phyloP scores from a whole-genome alignment of 129 eudicot genomes.

The Silybum marianum region DNA sequence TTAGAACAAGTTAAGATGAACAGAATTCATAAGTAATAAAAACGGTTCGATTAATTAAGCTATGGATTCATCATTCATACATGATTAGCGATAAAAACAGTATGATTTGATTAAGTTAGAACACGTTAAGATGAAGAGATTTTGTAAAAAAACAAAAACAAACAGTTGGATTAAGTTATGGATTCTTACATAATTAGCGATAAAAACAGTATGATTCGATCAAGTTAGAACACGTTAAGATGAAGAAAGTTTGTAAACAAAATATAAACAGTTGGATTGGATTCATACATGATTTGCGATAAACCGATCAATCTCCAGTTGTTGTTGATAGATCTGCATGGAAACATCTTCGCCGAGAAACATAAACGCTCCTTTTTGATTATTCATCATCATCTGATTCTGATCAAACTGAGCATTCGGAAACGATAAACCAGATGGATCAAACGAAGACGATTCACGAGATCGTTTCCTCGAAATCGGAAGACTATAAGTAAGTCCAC shows the following conservation, averaged over 20 bases:
- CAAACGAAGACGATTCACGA: conserved; percentile 35
- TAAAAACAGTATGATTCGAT: too few relatives aligned
- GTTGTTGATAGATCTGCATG: conserved; percentile 59
- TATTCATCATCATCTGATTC: not conserved
- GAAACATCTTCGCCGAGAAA: conserved; percentile 80
- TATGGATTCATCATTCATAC: too few relatives aligned
- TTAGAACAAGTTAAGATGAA: not conserved
- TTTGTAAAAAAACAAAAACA: too few relatives aligned
- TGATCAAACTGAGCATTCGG: conserved; percentile 33
- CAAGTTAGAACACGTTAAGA: too few relatives aligned
- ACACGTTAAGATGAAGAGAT: not conserved
- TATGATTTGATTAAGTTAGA: not conserved
- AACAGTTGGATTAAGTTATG: too few relatives aligned
- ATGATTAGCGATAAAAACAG: not conserved
- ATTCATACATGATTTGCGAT: conserved; percentile 39
- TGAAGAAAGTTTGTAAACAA: not conserved
- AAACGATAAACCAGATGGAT: conserved; percentile 24
- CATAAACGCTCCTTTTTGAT: conserved; percentile 34
- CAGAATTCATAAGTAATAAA: not conserved
- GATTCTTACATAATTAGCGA: not conserved
- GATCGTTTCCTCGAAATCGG: conserved; percentile 65
- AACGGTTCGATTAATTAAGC: not conserved
- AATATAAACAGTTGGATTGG: not conserved
- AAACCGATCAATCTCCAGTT: conserved; percentile 60
- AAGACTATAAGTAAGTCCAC: conserved; percentile 57